Evolutionary conservation across 2,329 filamentous ascomycete species (phyloP), one percentile per base, ranked within the genome.

Genomic region (Phialocephala sp.): DNA sequence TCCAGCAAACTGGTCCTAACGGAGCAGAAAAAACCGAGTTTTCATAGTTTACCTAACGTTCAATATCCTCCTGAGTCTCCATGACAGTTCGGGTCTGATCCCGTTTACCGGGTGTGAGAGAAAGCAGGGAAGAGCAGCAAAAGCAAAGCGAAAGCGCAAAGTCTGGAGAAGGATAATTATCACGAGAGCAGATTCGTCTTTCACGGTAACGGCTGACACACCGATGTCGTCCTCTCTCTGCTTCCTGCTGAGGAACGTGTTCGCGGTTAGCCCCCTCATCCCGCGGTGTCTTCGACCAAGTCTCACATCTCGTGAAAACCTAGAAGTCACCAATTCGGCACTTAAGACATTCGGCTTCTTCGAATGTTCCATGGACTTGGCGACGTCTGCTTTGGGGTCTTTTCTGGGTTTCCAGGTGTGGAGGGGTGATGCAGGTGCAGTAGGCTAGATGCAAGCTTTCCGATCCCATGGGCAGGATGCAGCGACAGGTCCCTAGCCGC

Each of bases 341-440:
- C 4, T 12, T 24, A 27, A 32, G 50, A 54, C 24, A 27, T 54
- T 54, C n/a, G 20, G 32, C 35, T 59, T 59, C 56, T 37, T 20
- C 15, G 32, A 43, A 43, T 59, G 37, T 59, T 43, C 56, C 56
- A 39, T 59, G 56, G 32, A 35, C 56, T 59, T 59, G 56, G 35
- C 56, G 20, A 50, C 45, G 45, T 50, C 45, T 50, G n/a, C 45
- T 22, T 50, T 43, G 15, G 15, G 41, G 11, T n/a, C 41, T 18
- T 18, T 32, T 18, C 15, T 41, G 37, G 37, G 37, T 50, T 22
- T 50, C 41, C n/a, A 4, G 15, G 41, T 43, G 41, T 50, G 45
- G 45, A 50, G 45, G 45, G 45, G 45, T 50, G 6, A 50, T 50
- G 45, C 45, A 50, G n/a, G n/a, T 50, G 45, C 14, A 45, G 43